phyloP scores from a whole-genome alignment of 768 basidiomycete species.

The Nevesoporus exiguus region DNA sequence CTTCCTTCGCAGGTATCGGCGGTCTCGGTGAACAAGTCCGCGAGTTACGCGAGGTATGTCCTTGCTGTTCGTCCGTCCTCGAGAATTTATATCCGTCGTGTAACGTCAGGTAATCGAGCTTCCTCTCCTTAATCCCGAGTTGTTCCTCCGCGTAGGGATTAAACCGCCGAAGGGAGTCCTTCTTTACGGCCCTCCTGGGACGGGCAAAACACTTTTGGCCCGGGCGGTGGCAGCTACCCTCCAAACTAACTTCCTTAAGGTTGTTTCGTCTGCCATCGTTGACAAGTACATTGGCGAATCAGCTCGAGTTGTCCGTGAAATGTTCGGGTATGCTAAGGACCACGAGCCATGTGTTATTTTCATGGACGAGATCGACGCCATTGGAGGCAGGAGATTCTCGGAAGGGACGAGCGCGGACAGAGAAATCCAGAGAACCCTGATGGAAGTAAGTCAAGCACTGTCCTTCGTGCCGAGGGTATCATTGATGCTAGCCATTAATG shows the following conservation, averaged over 20 bases:
- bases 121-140: constrained; percentile 88
- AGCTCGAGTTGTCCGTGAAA: constrained; percentile 92
- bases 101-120: constrained; percentile 83
- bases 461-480: background rate
- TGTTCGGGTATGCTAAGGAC: constrained; percentile 97
- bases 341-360: constrained; percentile 99
- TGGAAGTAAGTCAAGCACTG: constrained; percentile 63
- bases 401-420: constrained; percentile 98
- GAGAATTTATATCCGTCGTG: background rate
- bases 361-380: constrained; percentile 98
- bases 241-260: constrained; percentile 96
- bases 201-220: constrained; percentile 93
- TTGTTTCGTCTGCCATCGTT: constrained; percentile 96
- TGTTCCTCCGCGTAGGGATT: constrained; percentile 95
- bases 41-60: constrained; percentile 84
- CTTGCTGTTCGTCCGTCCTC: background rate
- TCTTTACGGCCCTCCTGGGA: constrained; percentile 94
- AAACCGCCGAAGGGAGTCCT: constrained; percentile 95
- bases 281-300: constrained; percentile 99
- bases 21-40: constrained; percentile 95
- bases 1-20: constrained; percentile 94
- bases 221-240: constrained; percentile 94
- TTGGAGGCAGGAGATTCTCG: constrained; percentile 86
- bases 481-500: background rate
- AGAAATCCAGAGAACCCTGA: constrained; percentile 96